These are phyloP conservation scores for Ophiostoma fasciatum DNA, from an alignment of 2,329 filamentous ascomycete genomes.

Conservation along the genomic window DNA sequence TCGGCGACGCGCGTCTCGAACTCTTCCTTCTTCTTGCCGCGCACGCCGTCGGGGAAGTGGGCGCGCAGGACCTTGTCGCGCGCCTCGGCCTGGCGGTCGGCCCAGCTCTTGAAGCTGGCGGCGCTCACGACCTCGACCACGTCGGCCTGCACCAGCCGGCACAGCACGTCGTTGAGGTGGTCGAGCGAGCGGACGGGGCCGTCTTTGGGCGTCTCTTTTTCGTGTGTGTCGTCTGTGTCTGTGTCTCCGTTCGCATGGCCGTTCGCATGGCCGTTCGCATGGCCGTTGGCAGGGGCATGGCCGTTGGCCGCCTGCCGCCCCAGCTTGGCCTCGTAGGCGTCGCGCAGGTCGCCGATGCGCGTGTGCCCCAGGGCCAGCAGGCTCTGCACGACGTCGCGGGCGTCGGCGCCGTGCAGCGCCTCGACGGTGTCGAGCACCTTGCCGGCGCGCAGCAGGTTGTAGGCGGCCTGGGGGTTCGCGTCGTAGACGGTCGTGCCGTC, in stretches of 20 bases:
- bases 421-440: conserved; percentile 68
- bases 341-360: conserved; percentile 52
- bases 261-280: conserved; percentile 14
- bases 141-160: conserved; percentile 45
- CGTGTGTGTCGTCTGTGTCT: not conserved
- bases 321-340: conserved; percentile 36
- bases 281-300: not conserved
- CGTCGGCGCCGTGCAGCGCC: conserved; percentile 57
- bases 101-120: conserved; percentile 42
- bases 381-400: conserved; percentile 58
- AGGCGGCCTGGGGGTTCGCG: conserved; percentile 65
- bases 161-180: conserved; percentile 35
- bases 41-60: conserved; percentile 36
- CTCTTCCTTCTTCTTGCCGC: conserved; percentile 53
- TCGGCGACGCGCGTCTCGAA: conserved; percentile 41
- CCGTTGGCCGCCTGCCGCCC: conserved; percentile 5
- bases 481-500: conserved; percentile 54
- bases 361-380: conserved; percentile 67
- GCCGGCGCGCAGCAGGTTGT: conserved; percentile 66
- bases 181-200: conserved; percentile 29
- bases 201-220: not conserved
- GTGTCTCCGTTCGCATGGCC: conserved; percentile 19
- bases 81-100: conserved; percentile 46
- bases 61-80: conserved; percentile 45
- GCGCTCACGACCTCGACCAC: conserved; percentile 50